Evolutionary conservation across 164 flowering plant genomes (phyloP).

Genomic region (Piper longum): DNA sequence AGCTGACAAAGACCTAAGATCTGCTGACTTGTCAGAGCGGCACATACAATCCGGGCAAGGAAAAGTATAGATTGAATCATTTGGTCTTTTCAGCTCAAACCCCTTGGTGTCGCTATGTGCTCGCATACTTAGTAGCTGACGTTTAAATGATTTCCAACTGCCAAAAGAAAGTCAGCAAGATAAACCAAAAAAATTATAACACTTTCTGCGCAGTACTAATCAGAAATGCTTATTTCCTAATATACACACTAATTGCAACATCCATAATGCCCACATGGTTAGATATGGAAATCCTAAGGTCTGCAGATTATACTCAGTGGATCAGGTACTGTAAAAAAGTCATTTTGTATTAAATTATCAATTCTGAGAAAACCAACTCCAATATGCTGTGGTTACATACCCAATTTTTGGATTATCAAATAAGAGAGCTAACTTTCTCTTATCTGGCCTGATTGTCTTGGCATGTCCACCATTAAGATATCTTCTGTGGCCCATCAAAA

Average conservation of each 20-base stretch:
- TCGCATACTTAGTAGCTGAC: slow-evolving; percentile 71
- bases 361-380: too few relatives aligned
- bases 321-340: too few relatives aligned
- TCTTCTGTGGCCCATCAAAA: slow-evolving; percentile 84
- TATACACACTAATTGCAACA: too few relatives aligned
- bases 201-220: too few relatives aligned
- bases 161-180: neutral
- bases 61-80: slow-evolving; percentile 69
- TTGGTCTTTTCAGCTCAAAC: slow-evolving; percentile 56
- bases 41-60: slow-evolving; percentile 99
- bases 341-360: too few relatives aligned
- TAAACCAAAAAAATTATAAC: neutral
- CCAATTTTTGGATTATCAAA: slow-evolving; percentile 82
- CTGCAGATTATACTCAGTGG: too few relatives aligned
- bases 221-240: too few relatives aligned
- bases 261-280: too few relatives aligned
- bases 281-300: too few relatives aligned
- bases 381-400: slow-evolving; percentile 21
- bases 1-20: slow-evolving; percentile 32
- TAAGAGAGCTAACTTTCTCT: slow-evolving; percentile 61
- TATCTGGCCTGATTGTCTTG: slow-evolving; percentile 85
- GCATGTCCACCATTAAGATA: slow-evolving; percentile 82
- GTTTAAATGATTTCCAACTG: slow-evolving; percentile 88
- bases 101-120: slow-evolving; percentile 86
- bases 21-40: slow-evolving; percentile 38